Evolutionary conservation across 495 filamentous ascomycete species (phyloP).

Genomic region (Glutinoglossum americanum): DNA sequence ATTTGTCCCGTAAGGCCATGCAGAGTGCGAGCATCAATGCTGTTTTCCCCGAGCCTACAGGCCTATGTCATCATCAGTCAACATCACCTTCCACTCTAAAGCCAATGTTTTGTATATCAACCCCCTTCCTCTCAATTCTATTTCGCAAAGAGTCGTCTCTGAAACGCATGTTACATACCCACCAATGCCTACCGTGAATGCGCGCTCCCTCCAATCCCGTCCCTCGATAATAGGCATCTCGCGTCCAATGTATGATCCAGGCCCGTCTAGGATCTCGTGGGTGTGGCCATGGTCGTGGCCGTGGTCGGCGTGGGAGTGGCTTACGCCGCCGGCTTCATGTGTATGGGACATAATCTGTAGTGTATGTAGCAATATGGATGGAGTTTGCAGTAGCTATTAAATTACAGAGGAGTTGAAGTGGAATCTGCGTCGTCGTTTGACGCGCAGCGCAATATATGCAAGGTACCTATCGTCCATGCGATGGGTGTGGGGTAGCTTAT

Average conservation of each 20-base stretch:
- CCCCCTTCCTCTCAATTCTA: neutral
- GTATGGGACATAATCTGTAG: conserved; percentile 13
- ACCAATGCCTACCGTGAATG: conserved; percentile 90
- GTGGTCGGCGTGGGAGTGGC: conserved; percentile 56
- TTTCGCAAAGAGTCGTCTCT: too few relatives aligned
- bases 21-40: conserved; percentile 87
- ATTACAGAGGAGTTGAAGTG: neutral
- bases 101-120: conserved; percentile 4
- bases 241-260: conserved; percentile 71
- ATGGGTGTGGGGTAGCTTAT: neutral
- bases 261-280: conserved; percentile 89
- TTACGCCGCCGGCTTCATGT: conserved; percentile 32
- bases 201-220: conserved; percentile 70
- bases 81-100: neutral
- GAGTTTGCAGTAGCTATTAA: too few relatives aligned
- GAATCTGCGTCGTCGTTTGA: neutral
- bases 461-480: neutral
- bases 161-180: conserved; percentile 36
- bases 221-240: conserved; percentile 86
- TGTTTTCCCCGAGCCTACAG: conserved; percentile 93
- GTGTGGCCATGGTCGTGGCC: conserved; percentile 94
- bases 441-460: neutral
- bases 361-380: neutral
- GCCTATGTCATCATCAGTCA: conserved; percentile 28
- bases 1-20: conserved; percentile 47